phyloP scores from a whole-genome alignment of 2,329 filamentous ascomycete genomes.

The Pleomassaria siparia region DNA sequence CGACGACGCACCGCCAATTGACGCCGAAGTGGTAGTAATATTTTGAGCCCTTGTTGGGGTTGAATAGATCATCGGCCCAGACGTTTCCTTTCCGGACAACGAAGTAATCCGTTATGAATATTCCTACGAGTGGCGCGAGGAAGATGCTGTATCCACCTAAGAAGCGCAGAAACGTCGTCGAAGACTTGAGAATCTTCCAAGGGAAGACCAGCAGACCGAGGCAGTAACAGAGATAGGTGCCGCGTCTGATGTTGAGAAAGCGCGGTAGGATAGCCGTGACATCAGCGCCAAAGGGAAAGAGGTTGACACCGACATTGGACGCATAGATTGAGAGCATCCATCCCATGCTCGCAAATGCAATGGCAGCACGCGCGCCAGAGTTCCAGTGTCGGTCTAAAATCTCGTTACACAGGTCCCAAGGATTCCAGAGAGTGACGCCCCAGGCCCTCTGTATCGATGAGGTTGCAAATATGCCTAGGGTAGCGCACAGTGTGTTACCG shows the following conservation, averaged over 20 bases:
- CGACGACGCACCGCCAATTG: slow-evolving; percentile 8
- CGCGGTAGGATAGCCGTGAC: slow-evolving; percentile 42
- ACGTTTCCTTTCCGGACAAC: slow-evolving; percentile 17
- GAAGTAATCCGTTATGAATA: slow-evolving; percentile 18
- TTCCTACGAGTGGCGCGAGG: slow-evolving; percentile 19
- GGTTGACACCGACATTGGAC: slow-evolving; percentile 44
- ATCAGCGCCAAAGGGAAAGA: slow-evolving; percentile 43
- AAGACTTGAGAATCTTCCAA: slow-evolving; percentile 19
- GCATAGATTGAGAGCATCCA: slow-evolving; percentile 40
- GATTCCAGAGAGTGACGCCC: slow-evolving; percentile 4
- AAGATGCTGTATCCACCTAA: slow-evolving; percentile 21
- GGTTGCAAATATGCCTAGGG: slow-evolving; percentile 34
- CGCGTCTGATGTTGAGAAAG: slow-evolving; percentile 45
- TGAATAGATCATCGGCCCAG: slow-evolving; percentile 17
- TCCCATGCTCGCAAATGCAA: slow-evolving; percentile 37
- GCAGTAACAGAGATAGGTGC: slow-evolving; percentile 41
- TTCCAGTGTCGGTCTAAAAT: slow-evolving; percentile 16
- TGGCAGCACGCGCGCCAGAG: slow-evolving; percentile 36
- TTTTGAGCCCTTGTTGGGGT: not conserved
- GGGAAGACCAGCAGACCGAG: slow-evolving; percentile 39
- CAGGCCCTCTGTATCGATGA: not conserved
- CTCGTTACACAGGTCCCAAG: slow-evolving; percentile 6
- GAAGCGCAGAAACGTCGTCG: slow-evolving; percentile 17
- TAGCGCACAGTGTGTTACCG: slow-evolving; percentile 4
- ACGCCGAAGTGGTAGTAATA: slow-evolving; percentile 11